A percentile compares a stretch with the other conserved stretches of the same genome.
Evolutionary conservation across 2,329 filamentous ascomycete species (phyloP).

Genomic region (Claviceps pazoutovae): DNA sequence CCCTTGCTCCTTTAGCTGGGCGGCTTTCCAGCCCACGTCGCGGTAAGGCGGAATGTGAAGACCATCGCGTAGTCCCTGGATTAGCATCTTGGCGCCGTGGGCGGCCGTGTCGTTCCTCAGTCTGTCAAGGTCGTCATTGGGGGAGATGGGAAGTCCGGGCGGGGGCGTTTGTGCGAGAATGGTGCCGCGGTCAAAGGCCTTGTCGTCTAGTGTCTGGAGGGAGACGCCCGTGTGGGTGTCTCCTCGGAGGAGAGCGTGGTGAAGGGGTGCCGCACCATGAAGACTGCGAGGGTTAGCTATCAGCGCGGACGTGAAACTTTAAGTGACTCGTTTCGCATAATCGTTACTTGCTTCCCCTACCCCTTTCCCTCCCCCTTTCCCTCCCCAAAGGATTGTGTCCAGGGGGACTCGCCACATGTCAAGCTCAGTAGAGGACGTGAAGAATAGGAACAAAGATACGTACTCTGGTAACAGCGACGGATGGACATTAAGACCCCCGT

Average conservation of each 20-base stretch:
- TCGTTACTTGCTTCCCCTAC: too few species aligned
- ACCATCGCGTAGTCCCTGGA: constrained; percentile 46
- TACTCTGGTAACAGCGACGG: constrained; percentile 81
- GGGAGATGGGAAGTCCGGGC: constrained; percentile 40
- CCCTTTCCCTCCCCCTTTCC: too few species aligned
- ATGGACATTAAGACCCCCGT: constrained; percentile 87
- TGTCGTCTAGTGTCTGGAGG: constrained; percentile 71
- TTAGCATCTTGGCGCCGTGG: constrained; percentile 57
- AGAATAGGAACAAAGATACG: constrained; percentile 9
- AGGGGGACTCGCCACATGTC: too few species aligned
- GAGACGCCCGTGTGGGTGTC: constrained; percentile 56
- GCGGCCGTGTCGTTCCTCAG: constrained; percentile 39
- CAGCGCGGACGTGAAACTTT: neutral
- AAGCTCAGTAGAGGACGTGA: too few species aligned
- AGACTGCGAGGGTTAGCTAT: constrained; percentile 37
- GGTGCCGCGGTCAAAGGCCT: constrained; percentile 63
- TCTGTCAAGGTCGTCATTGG: constrained; percentile 27
- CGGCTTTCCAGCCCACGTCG: constrained; percentile 15
- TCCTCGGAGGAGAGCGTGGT: constrained; percentile 61
- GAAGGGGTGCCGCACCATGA: constrained; percentile 72
- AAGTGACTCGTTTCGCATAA: too few species aligned
- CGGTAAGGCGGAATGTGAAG: constrained; percentile 51
- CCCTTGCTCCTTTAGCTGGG: constrained; percentile 2
- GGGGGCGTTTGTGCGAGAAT: constrained; percentile 56
- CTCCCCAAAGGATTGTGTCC: too few species aligned